These are phyloP conservation scores for Globisporangium rhizosaccharum DNA, from an alignment of 352 stramenopile genomes.

Conservation along the genomic window DNA sequence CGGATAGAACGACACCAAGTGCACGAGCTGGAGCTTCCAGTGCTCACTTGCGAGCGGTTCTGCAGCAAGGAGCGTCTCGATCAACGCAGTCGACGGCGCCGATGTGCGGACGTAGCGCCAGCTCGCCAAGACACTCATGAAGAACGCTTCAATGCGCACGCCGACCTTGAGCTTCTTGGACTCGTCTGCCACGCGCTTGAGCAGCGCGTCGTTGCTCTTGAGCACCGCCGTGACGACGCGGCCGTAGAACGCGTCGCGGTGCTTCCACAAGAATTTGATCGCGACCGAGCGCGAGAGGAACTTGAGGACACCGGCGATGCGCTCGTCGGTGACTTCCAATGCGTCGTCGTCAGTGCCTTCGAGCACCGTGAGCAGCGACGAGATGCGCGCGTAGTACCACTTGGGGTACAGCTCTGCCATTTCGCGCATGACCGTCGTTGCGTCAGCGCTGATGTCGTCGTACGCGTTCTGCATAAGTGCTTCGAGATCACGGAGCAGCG, in stretches of 20 bases:
- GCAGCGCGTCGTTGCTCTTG: conserved; percentile 35
- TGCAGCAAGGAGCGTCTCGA: conserved; percentile 28
- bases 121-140: conserved; percentile 38
- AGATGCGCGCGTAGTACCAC: conserved; percentile 46
- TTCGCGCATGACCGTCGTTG: conserved; percentile 43
- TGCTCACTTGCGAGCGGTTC: conserved; percentile 43
- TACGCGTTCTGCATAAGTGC: conserved; percentile 51
- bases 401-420: conserved; percentile 41
- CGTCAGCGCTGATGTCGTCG: conserved; percentile 37
- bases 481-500: conserved; percentile 42
- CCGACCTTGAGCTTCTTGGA: conserved; percentile 50
- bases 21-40: conserved; percentile 78
- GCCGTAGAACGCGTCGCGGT: conserved; percentile 26
- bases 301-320: conserved; percentile 25
- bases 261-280: conserved; percentile 44
- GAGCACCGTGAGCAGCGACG: conserved; percentile 36
- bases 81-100: conserved; percentile 10
- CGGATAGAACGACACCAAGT: conserved; percentile 62
- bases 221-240: conserved; percentile 41
- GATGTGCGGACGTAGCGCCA: conserved; percentile 42
- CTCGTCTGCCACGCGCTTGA: conserved; percentile 53
- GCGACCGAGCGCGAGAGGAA: conserved; percentile 36
- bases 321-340: conserved; percentile 42
- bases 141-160: conserved; percentile 47
- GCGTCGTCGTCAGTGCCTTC: conserved; percentile 23